Base-by-base conservation (phyloP, 257 asterid species). In the Capsicum baccatum region DNA sequence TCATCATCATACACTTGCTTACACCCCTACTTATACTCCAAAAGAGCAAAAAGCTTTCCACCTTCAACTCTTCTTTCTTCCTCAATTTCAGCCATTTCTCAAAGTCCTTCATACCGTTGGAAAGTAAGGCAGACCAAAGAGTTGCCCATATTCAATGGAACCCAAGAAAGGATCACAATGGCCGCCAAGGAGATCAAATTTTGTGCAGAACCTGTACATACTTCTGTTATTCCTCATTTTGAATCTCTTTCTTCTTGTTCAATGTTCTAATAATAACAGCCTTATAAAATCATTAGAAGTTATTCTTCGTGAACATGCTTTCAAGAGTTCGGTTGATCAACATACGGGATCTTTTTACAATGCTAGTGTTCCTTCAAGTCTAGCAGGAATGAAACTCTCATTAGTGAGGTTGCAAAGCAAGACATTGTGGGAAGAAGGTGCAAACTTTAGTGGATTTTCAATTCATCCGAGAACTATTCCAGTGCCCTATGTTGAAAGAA, bases 401-500 rank as follows among this genome's bases (percentile, higher is more conserved):
- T 87, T 85, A 1, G 89, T 92, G 5, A 90, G 93, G 26, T 89
- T 95, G 79, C 86, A 97, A 85, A 94, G 94, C 94, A 86, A 84
- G 69, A 94, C 97, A 42, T 87, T 92, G 1, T 92, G 94, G 94
- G 85, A 85, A 81, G 83, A 85, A 69, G 99, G 97, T 6, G 94
- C 95, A 42, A 92, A 92, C 68, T 90, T 94, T 88, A 93, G 95
- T 11, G 84, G 85, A 52, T 87, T 95, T 85, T 11, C 68, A 54
- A 90, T 94, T 83, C 97, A 97, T 11, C 89, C 95, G 9, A 85
- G 85, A 50, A 91, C 97, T 2, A 90, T 93, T 10, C 94, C 97
- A 1, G 86, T 88, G 13, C 99, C 97, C 52, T 88, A 89, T 44
- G 97, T 89, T 7, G 91, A 87, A 64, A 87, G 98, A 79, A 89